phyloP scores from a whole-genome alignment of 495 filamentous ascomycete species.

The Recurvomyces mirabilis region DNA sequence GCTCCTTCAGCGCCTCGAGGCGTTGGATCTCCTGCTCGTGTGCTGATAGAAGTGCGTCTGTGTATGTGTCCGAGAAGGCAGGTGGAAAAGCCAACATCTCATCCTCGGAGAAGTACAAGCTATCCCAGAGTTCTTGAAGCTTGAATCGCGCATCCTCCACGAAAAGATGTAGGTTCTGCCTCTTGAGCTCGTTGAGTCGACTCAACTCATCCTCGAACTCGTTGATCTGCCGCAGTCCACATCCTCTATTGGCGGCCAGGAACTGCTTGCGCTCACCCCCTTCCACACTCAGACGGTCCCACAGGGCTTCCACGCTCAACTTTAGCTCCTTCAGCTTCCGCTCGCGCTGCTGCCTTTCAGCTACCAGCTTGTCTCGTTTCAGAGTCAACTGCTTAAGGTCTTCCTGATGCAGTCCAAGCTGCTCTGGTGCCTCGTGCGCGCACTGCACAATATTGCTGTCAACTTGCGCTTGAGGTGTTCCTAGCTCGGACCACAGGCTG shows the following conservation, averaged over 20 bases:
- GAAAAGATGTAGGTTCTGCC: constrained; percentile 87
- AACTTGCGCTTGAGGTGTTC: constrained; percentile 84
- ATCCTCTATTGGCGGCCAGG: constrained; percentile 58
- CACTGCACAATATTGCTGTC: constrained; percentile 75
- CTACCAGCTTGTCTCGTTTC: constrained; percentile 72
- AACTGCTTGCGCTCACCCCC: constrained; percentile 74
- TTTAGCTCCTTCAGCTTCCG: constrained; percentile 67
- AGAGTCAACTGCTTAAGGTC: constrained; percentile 61
- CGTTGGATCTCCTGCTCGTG: constrained; percentile 83
- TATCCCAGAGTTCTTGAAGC: constrained; percentile 89
- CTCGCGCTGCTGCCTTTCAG: constrained; percentile 88
- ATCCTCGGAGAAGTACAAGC: constrained; percentile 86
- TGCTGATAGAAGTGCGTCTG: constrained; percentile 77
- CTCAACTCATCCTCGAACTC: constrained; percentile 85
- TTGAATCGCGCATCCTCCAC: constrained; percentile 85
- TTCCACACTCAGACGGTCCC: constrained; percentile 79
- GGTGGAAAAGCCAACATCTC: constrained; percentile 97
- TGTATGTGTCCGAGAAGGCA: constrained; percentile 78
- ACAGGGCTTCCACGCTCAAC: constrained; percentile 63
- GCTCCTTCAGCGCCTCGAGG: constrained; percentile 71
- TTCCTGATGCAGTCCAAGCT: constrained; percentile 78
- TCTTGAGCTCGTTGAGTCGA: constrained; percentile 81
- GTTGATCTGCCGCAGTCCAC: constrained; percentile 77
- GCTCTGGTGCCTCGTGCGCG: constrained; percentile 81
- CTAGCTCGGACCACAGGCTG: constrained; percentile 88